phyloP scores from a whole-genome alignment of 345 rosid genomes.

The Syzygium jambos region DNA sequence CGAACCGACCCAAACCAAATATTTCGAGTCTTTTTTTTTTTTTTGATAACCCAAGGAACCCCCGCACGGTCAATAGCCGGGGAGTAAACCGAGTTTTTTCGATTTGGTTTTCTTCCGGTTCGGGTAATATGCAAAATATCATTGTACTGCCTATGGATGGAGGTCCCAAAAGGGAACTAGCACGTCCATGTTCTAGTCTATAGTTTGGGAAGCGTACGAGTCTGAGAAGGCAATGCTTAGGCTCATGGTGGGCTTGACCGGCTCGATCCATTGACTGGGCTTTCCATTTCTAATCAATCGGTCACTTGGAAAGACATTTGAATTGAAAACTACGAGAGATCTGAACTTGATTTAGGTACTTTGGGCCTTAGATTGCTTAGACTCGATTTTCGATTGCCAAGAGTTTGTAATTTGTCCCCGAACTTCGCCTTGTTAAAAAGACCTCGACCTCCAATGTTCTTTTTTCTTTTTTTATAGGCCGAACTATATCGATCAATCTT shows the following conservation, averaged over 20 bases:
- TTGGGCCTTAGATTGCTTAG: background rate
- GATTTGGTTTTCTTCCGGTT: background rate
- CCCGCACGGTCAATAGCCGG: too few species aligned
- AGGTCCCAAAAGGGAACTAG: background rate
- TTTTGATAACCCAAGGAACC: too few species aligned
- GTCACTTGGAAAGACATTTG: background rate
- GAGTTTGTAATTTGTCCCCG: background rate
- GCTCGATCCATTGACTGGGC: background rate
- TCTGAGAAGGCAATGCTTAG: background rate
- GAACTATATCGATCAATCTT: background rate
- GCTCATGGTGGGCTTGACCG: background rate
- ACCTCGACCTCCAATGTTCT: background rate
- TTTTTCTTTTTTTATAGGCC: background rate
- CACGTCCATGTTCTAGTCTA: background rate
- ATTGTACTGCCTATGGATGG: background rate
- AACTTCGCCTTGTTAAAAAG: background rate
- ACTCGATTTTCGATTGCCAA: background rate
- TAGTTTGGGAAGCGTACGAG: background rate
- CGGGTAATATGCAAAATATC: background rate
- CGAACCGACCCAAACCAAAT: background rate
- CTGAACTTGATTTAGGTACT: background rate
- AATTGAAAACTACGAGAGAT: background rate
- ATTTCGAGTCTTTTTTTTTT: background rate
- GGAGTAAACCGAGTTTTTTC: background rate
- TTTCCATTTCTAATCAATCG: background rate